Evolutionary conservation across 2,329 filamentous ascomycete genomes (phyloP), one percentile per base, ranked within the genome.

Genomic region (Arachnopeziza araneosa): DNA sequence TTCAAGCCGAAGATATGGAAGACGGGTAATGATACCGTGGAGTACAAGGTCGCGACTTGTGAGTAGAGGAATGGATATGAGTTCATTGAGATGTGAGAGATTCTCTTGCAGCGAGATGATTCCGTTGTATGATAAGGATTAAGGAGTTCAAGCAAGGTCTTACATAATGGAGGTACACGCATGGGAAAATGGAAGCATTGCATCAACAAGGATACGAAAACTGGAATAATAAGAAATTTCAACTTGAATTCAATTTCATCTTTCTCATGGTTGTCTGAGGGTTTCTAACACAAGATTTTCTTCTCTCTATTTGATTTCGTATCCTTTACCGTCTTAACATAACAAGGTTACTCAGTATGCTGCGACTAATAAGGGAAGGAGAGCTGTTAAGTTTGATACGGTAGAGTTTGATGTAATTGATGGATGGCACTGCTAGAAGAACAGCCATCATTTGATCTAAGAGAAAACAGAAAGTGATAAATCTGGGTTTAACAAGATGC

Each of bases 1-100:
- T 79, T 79, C 63, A 78, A 76, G 63, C 77, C 77, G 19, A 79
- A 78, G 72, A 63, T 79, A 2, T 74, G 73, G 58, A 73, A 71
- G 50, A 75, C 74, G 2, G 77, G 76, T 2, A 79, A 79, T 52
- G 69, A 76, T 62, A 78, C 77, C 1, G 77, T 79, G 8, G 71
- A 75, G 53, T 79, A 78, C 59, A 70, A 72, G 60, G 75, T 79
- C 26, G 72, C 63, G 52, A 74, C 72, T 23, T 76, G 74, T 58
- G 68, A 68, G 56, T 70, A 73, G 50, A 48, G 8, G 17, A 21
- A 9, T 23, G 51, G 32, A 30, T 30, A 5, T 9, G 23, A 24
- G 9, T 52, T 21, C 7, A 14, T 22, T 14, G n/a, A n/a, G 50
- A 52, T 8, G 17, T 6, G 10, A 14, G 17, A 44, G 36, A 12